Base-by-base conservation (phyloP, 345 rosid species). In the Euclidium syriacum region DNA sequence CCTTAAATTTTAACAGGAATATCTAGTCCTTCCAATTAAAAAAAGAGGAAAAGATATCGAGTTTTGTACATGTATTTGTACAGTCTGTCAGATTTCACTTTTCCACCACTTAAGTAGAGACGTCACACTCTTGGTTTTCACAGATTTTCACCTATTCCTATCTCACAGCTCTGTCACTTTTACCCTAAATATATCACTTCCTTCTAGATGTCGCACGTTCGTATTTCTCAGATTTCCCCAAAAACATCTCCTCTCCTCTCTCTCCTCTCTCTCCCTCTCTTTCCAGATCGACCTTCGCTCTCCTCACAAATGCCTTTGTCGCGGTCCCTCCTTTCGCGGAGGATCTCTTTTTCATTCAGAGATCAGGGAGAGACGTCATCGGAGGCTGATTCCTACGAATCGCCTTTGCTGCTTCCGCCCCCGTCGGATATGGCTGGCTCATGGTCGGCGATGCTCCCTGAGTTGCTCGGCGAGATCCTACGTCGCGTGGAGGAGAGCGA, bases 391-490 rank as follows among this genome's bases (percentile, higher is more conserved):
- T 47, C 65, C n/a, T 60, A 32, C 17, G 68, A 36, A 39, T 48
- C 67, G 54, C 38, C 35, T 10, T 52, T 42, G 67, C 47, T 35
- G 65, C 54, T 52, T 27, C 78, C 63, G 47, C 50, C 54, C 27
- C 32, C 41, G 60, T 29, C 16, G 41, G 58, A 63, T 15, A 32
- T 33, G 33, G 71, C 73, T 3, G 78, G 74, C 3, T 77, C 88
- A 10, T 87, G 98, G 98, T 88, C 81, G 14, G 69, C 69, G 51
- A 54, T 91, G 90, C 65, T 88, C 51, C 96, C 96, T 47, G 96
- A 91, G 77, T 59, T 91, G 49, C 63, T 91, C 2, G 79, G 75
- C 40, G 95, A 91, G 75, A 91, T 88, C 72, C 82, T 91, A 33
- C 75, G 81, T 34, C 83, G 95, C 26, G 88, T 91, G 32, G 98